phyloP scores from a whole-genome alignment of 2,329 filamentous ascomycete species.

The Clonostachys chloroleuca region DNA sequence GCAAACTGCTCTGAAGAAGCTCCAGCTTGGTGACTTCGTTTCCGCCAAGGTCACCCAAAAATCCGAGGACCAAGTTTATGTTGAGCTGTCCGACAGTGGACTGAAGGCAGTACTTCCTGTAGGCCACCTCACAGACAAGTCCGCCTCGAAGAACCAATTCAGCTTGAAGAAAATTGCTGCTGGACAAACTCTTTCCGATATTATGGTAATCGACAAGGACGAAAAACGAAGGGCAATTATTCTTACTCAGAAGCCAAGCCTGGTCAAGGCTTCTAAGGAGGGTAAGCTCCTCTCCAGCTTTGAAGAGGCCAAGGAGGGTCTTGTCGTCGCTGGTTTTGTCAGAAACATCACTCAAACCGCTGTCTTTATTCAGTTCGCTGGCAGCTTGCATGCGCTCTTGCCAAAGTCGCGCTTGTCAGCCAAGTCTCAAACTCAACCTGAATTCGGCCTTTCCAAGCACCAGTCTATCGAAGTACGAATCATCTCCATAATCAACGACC shows the following conservation, averaged over 20 bases:
- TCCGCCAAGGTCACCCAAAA: constrained; percentile 79
- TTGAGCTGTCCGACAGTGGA: constrained; percentile 70
- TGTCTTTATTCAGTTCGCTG: constrained; percentile 84
- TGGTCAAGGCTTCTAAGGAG: constrained; percentile 71
- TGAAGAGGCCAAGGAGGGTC: constrained; percentile 66
- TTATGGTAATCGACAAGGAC: constrained; percentile 86
- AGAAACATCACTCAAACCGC: constrained; percentile 78
- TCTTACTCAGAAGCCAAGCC: constrained; percentile 77
- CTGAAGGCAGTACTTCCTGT: constrained; percentile 75
- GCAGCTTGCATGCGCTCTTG: constrained; percentile 70
- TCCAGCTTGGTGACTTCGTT: constrained; percentile 71
- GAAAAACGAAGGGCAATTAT: constrained; percentile 71
- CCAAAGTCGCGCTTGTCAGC: constrained; percentile 73
- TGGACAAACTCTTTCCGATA: constrained; percentile 74
- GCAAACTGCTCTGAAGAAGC: constrained; percentile 69
- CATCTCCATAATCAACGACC: constrained; percentile 64
- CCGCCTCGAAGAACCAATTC: constrained; percentile 70
- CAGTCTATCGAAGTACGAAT: constrained; percentile 74
- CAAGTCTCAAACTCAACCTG: constrained; percentile 61
- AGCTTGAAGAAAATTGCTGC: constrained; percentile 78
- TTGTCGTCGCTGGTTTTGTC: constrained; percentile 72
- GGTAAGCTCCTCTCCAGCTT: constrained; percentile 69
- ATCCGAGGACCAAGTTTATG: constrained; percentile 67
- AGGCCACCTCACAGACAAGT: constrained; percentile 82
- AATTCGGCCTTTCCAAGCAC: constrained; percentile 75